Evolutionary conservation across 2,329 filamentous ascomycete species (phyloP), one percentile per base, ranked within the genome.

Genomic region (Hypoxylon sp.): DNA sequence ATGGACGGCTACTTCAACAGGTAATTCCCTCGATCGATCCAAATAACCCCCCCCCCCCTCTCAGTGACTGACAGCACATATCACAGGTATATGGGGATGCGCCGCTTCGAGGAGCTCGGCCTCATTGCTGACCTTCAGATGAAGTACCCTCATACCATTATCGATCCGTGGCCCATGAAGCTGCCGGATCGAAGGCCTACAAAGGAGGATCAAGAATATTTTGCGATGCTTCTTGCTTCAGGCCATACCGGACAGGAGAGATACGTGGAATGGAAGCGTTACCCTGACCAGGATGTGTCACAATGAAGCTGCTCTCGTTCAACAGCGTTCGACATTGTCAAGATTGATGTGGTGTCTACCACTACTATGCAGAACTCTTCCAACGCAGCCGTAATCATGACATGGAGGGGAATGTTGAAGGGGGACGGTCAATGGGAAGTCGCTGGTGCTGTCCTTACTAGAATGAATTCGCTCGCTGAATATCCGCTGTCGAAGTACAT

Each of bases 261-360:
- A 63, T 71, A 62, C n/a, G 59, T 70, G n/a, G 68, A 71, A 34
- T 71, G 68, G 70, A 67, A 63, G 30, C 27, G n/a, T 27, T n/a
- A n/a, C n/a, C n/a, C n/a, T n/a, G n/a, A n/a, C n/a, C n/a, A n/a
- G n/a, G n/a, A n/a, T n/a, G n/a, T n/a, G n/a, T n/a, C n/a, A n/a
- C n/a, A n/a, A n/a, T n/a, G n/a, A n/a, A n/a, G n/a, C n/a, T n/a
- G n/a, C n/a, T n/a, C n/a, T n/a, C n/a, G n/a, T n/a, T n/a, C n/a
- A n/a, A n/a, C n/a, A n/a, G n/a, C n/a, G n/a, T n/a, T n/a, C n/a
- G n/a, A n/a, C n/a, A n/a, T n/a, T n/a, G n/a, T n/a, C n/a, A n/a
- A n/a, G n/a, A n/a, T n/a, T n/a, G n/a, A n/a, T n/a, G n/a, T n/a
- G n/a, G n/a, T n/a, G 37, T 8, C 16, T 21, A 16, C n/a, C 3